Base-by-base conservation (phyloP, 106 monocot species). In the Phalaenopsis equestris region DNA sequence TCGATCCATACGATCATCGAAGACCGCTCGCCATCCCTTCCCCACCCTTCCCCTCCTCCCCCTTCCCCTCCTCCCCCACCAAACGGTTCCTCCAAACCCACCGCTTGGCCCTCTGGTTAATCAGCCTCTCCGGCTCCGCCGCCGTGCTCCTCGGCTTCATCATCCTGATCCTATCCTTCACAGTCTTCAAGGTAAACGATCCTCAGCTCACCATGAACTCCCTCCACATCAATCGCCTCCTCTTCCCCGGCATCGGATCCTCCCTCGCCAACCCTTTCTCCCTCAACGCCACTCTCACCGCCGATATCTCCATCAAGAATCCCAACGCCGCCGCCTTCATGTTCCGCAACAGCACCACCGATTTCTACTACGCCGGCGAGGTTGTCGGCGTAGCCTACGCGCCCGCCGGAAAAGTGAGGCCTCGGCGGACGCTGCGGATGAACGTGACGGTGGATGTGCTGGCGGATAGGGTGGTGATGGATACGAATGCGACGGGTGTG, bases 381-480 rank as follows among this genome's bases (percentile, higher is more conserved):
- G 57, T 73, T 24, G 79, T 91, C 12, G 91, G 91, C 17, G 88
- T 88, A 43, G 91, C 79, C 8, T 81, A 87, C 77, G 86, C 79
- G 16, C 91, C 88, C 9, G 39, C 24, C 19, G 88, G 87, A 2
- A 38, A 67, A 58, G 88, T 85, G 12, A 1, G 18, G 67, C 81
- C 90, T 24, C 77, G 76, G 38, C 70, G 86, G 86, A 90, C 90
- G 79, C 77, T 61, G 77, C 56, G 87, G 84, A 86, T 87, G 84
- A 90, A 88, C 82, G 87, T 84, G 74, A 86, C 87, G 43, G 86
- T 90, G 77, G 90, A 90, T 67, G 86, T 90, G 80, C 52, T 89
- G 18, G 82, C 75, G 18, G 84, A 86, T 64, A 17, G 48, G 41
- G 80, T 80, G 72, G 23, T 52, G 42, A n/a, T 9, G 64, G 8